phyloP scores from a whole-genome alignment of 2,329 filamentous ascomycete species.

The Penicillium occitanis region DNA sequence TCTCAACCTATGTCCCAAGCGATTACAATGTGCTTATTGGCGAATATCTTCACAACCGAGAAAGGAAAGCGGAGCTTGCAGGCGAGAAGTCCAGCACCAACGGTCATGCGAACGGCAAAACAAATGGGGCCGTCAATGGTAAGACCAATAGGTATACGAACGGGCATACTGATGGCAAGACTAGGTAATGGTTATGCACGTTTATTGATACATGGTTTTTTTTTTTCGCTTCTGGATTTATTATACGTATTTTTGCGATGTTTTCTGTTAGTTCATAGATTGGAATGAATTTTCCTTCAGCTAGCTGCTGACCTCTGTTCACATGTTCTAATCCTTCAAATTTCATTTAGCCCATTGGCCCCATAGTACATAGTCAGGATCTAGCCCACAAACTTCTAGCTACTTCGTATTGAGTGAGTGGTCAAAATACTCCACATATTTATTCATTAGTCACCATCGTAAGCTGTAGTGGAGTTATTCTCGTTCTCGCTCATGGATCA shows the following conservation, averaged over 20 bases:
- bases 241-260: background rate
- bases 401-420: background rate
- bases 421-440: background rate
- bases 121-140: background rate
- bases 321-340: background rate
- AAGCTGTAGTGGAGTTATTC: background rate
- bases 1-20: constrained; percentile 30
- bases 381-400: background rate
- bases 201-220: background rate
- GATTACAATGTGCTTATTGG: constrained; percentile 34
- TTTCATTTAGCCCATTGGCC: background rate
- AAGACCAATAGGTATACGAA: background rate
- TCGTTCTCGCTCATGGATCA: background rate
- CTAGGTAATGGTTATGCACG: background rate
- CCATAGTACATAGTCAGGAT: background rate
- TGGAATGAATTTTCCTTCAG: background rate
- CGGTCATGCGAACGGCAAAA: background rate
- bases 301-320: background rate
- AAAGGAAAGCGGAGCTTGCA: background rate
- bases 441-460: background rate
- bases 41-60: constrained; percentile 27
- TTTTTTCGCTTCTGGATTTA: background rate
- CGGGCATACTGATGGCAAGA: background rate
- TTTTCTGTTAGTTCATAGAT: background rate
- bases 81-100: background rate